A percentile compares a stretch with the other conserved stretches of the same genome.
These are phyloP conservation scores for Sicyos edulis DNA, from an alignment of 306 rosid genomes.

Conservation along the genomic window DNA sequence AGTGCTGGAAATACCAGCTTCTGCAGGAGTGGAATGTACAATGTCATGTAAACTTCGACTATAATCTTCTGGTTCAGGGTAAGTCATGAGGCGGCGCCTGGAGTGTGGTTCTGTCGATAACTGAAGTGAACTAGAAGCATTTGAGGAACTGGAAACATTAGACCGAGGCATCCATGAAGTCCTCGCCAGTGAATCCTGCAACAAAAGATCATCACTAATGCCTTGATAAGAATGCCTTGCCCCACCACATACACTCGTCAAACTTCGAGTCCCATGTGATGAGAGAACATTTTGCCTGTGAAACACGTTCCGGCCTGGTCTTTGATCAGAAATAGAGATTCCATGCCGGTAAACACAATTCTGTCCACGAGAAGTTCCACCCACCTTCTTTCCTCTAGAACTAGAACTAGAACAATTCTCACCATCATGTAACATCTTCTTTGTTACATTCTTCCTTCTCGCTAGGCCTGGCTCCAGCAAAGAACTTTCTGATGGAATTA, in stretches of 20 bases:
- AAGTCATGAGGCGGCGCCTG: conserved; percentile 33
- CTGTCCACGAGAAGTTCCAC: conserved; percentile 43
- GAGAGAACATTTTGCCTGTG: conserved; percentile 41
- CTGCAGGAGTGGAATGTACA: conserved; percentile 35
- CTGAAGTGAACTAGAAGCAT: conserved; percentile 39
- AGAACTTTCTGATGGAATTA: conserved; percentile 46
- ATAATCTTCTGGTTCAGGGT: conserved; percentile 42
- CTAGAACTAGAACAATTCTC: conserved; percentile 81
- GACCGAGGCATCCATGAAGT: conserved; percentile 44
- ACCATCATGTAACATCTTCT: conserved; percentile 65
- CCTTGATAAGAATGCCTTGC: conserved; percentile 53
- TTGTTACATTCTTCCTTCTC: conserved; percentile 50
- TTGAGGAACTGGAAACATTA: conserved; percentile 30
- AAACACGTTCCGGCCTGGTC: conserved; percentile 48
- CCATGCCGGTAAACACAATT: conserved; percentile 47
- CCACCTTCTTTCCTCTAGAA: conserved; percentile 68
- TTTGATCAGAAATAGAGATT: conserved; percentile 65
- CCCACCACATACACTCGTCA: conserved; percentile 41
- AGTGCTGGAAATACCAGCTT: conserved; percentile 4
- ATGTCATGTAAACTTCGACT: conserved; percentile 40
- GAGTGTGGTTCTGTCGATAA: conserved; percentile 39
- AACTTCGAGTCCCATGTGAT: conserved; percentile 57
- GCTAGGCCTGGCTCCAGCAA: conserved; percentile 42
- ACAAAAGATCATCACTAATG: conserved; percentile 36
- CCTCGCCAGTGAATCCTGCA: conserved; percentile 33